Base-by-base conservation (phyloP, 345 rosid genomes). In the Camelina hispida region DNA sequence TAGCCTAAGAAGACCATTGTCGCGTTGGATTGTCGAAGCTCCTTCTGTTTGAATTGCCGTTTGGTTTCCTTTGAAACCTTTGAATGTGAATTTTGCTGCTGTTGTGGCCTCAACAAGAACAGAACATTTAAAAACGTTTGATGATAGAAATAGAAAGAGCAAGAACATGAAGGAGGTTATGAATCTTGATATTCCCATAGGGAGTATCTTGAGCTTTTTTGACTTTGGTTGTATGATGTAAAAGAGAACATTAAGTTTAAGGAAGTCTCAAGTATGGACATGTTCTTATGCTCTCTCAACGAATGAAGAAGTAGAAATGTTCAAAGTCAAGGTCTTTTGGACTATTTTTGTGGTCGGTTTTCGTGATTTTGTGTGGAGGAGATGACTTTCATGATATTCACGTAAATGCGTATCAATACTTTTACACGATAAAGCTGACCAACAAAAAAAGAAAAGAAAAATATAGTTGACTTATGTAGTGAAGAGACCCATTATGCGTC, bases 1-100 rank as follows among this genome's bases (percentile, higher is more conserved):
- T 22, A 79, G 76, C 28, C 51, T 69, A 16, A 74, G 82, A 37
- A 74, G 56, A 55, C 6, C 72, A n/a, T 40, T 73, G 30, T 18
- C 30, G n/a, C 6, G 25, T 63, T 68, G 22, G 68, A 68, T 42
- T 13, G 1, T 30, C 2, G 79, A 43, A 63, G 61, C 74, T 46
- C 62, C 57, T 73, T 69, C 67, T 0, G 67, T 54, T 18, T 46
- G 69, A 43, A 79, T 68, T 5, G 68, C 56, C 0, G 75, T 62
- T 73, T 68, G 56, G 66, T 59, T 69, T 63, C 57, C 68, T 55
- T 35, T 74, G 34, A 79, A 79, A 47, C 82, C 82, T 30, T 5
- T 40, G 68, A 73, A 79, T 62, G 61, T 69, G 76, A 79, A 79
- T 15, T 52, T 18, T 47, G 82, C 70, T 47, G 82, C 70, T 17